A percentile compares a stretch with the other conserved stretches of the same genome.
Evolutionary conservation across 2,329 filamentous ascomycete species (phyloP).

Genomic region (Rhynchosporium graminicola): DNA sequence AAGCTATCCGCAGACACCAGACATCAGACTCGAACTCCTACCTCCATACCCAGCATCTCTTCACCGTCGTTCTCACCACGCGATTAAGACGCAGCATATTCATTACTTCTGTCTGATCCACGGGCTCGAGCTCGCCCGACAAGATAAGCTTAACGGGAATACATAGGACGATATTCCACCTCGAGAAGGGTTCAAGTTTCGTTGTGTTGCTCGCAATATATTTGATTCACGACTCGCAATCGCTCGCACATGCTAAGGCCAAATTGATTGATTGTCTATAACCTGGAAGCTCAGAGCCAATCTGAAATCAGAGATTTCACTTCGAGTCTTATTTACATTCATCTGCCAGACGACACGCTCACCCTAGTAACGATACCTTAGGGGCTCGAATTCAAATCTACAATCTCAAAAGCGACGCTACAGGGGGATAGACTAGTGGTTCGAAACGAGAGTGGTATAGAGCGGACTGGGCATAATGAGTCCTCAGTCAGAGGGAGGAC

Average conservation of each 20-base stretch:
- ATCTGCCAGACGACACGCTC: constrained; percentile 21
- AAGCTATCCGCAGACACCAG: constrained; percentile 17
- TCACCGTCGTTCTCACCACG: constrained; percentile 26
- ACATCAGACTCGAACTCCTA: constrained; percentile 18
- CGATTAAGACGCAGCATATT: constrained; percentile 21
- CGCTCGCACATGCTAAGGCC: constrained; percentile 36
- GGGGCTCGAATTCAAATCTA: neutral
- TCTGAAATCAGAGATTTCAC: constrained; percentile 17
- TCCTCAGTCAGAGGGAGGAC: constrained; percentile 42
- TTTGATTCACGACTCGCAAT: constrained; percentile 39
- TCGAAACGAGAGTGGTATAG: constrained; percentile 1
- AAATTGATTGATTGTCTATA: constrained; percentile 35
- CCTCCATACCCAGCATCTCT: constrained; percentile 13
- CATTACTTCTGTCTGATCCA: constrained; percentile 12
- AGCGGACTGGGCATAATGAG: constrained; percentile 35
- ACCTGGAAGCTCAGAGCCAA: constrained; percentile 35
- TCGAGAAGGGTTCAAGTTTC: constrained; percentile 36
- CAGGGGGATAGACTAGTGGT: neutral
- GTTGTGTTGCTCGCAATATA: constrained; percentile 35
- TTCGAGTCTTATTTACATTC: constrained; percentile 19
- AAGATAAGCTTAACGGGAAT: constrained; percentile 19
- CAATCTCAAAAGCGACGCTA: neutral
- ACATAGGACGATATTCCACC: constrained; percentile 26
- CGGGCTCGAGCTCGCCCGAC: constrained; percentile 29
- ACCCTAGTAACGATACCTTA: constrained; percentile 28